Base-by-base conservation (phyloP, 352 stramenopile species). In the Phytopythium oedochilum region DNA sequence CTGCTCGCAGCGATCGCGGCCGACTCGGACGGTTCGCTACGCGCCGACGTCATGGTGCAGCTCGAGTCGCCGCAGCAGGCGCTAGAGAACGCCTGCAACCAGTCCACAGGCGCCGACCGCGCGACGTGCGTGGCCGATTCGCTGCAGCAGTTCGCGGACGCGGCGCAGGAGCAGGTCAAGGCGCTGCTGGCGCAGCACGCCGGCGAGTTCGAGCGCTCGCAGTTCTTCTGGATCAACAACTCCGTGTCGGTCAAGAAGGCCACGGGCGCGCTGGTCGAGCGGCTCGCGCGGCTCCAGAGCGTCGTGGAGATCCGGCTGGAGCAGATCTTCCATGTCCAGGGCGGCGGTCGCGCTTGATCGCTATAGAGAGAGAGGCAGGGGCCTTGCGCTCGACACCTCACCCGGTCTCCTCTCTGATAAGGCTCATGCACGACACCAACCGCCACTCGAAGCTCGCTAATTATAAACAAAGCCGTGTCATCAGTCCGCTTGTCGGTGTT, bases 151-250 rank as follows among this genome's bases (percentile, higher is more conserved):
- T 86, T 86, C 58, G 72, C 78, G 2, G 68, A 78, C 29, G 54
- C 67, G 20, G 57, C 63, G 32, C 78, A 88, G 32, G 56, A 83
- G 29, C 49, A 59, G 4, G 64, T 88, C 11, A 74, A 71, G 35
- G 66, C 72, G 46, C 53, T 88, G 46, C 57, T 88, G 28, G 61
- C 31, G 10, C 42, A 57, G 4, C 57, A 68, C 26, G 38, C 42
- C 17, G 58, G 48, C 25, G 65, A 75, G 34, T 86, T 66, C 56
- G 53, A 39, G 32, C 59, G 62, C 55, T 63, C 64, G 47, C 60
- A 49, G 49, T 86, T 79, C 40, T 66, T 88, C 49, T 88, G 78
- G 78, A 88, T 88, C 63, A 74, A 77, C 69, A 86, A 83, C 59
- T 83, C 74, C 28, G 73, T 86, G 17, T 70, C 67, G 9, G 57